These are phyloP conservation scores for Phialemonium atrogriseum DNA, from an alignment of 2,329 filamentous ascomycete species.

Conservation along the genomic window DNA sequence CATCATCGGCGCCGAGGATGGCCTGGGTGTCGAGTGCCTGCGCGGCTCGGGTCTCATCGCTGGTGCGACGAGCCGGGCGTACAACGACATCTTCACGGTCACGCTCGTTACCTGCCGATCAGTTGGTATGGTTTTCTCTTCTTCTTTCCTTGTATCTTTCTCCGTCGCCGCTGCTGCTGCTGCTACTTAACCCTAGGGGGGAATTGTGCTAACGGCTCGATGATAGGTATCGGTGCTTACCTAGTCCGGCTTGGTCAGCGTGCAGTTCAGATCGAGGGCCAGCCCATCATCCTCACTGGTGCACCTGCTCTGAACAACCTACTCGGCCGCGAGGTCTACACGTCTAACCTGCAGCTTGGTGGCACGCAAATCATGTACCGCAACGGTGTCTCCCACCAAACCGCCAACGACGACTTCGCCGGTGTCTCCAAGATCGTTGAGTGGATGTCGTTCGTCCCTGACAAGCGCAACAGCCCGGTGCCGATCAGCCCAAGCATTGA, in stretches of 20 bases:
- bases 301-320: slow-evolving; percentile 97
- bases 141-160: not conserved
- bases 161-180: no score
- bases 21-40: slow-evolving; percentile 94
- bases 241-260: slow-evolving; percentile 96
- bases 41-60: slow-evolving; percentile 96
- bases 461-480: slow-evolving; percentile 86
- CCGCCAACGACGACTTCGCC: slow-evolving; percentile 92
- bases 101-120: slow-evolving; percentile 97
- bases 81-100: slow-evolving; percentile 98
- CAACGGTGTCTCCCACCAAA: slow-evolving; percentile 99
- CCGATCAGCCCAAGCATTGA: slow-evolving; percentile 85
- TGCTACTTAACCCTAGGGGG: no score
- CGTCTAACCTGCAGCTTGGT: slow-evolving; percentile 96
- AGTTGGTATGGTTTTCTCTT: slow-evolving; percentile 56
- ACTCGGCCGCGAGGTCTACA: slow-evolving; percentile 95
- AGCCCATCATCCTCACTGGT: slow-evolving; percentile 97
- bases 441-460: slow-evolving; percentile 95
- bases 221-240: slow-evolving; percentile 84
- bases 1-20: slow-evolving; percentile 87
- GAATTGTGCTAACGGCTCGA: no score
- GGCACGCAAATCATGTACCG: slow-evolving; percentile 99
- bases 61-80: slow-evolving; percentile 91
- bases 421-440: slow-evolving; percentile 96
- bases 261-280: slow-evolving; percentile 97